Base-by-base conservation (phyloP, 352 stramenopile species). In the Halophytophthora polymorphica region DNA sequence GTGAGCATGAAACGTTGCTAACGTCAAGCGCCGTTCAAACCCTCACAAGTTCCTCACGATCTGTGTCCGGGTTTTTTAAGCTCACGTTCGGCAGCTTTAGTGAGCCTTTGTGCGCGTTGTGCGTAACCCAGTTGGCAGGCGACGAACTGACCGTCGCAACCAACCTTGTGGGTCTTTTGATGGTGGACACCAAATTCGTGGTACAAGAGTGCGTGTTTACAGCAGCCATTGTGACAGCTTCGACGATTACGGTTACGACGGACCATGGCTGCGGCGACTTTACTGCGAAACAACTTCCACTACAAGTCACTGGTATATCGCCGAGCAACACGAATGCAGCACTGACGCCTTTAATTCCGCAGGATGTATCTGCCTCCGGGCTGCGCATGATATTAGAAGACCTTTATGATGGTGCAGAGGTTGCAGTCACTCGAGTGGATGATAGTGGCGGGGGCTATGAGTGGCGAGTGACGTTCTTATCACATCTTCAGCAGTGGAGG, bases 391-490 rank as follows among this genome's bases (percentile, higher is more conserved):
- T 84, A 8, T 53, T 94, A 0, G 58, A 93, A 54, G 77, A 92
- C 25, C 49, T 94, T 22, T 56, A 85, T 6, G 19, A 35, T 0
- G 29, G 25, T 2, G 69, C 72, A 0, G 53, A 71, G n/a, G 65
- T 94, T 6, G 49, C 72, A 28, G 84, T 93, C 7, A 48, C 62
- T 1, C 64, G 63, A 5, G 46, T 39, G 12, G 54, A 50, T 34
- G 34, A 44, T 39, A 43, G 55, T 21, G 66, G 61, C 18, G 70
- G 56, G 17, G 72, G 72, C 29, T 90, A 95, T 56, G 69, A 82
- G 39, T 98, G 90, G 88, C 64, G 56, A 23, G 79, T 98, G 42
- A 98, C 93, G 18, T 98, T 98, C 58, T 46, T 96, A 0, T 95
- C 86, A 23, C 73, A 96, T 58, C 73, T 98, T 33, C 61, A 83